phyloP scores from a whole-genome alignment of 495 filamentous ascomycete genomes.

The Podospora fimiseda region DNA sequence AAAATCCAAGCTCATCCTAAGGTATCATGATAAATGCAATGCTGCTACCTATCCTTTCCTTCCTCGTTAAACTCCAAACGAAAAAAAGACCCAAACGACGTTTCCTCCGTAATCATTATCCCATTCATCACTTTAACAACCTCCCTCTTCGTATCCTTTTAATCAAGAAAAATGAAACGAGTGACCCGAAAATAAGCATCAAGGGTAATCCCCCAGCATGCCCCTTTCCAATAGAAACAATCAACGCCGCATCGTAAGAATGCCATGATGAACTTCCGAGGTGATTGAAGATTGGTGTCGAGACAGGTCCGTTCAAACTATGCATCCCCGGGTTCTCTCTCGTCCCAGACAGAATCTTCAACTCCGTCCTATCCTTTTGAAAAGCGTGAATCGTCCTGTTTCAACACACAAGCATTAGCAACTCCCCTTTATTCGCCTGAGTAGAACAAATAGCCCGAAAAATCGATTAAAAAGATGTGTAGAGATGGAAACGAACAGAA shows the following conservation, averaged over 20 bases:
- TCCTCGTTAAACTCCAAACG: too few species aligned
- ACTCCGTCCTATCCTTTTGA: constrained; percentile 22
- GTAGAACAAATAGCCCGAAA: too few species aligned
- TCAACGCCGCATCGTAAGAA: constrained; percentile 34
- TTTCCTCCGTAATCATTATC: too few species aligned
- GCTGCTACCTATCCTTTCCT: too few species aligned
- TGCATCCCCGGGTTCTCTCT: constrained; percentile 24
- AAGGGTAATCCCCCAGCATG: constrained; percentile 7
- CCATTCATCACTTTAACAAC: neutral
- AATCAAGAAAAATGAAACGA: constrained; percentile 7
- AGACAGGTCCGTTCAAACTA: constrained; percentile 38
- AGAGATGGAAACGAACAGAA: neutral
- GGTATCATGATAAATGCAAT: too few species aligned
- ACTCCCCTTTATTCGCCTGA: too few species aligned
- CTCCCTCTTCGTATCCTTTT: constrained; percentile 10
- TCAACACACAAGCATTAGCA: neutral
- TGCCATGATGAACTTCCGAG: constrained; percentile 44
- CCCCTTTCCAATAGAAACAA: constrained; percentile 20
- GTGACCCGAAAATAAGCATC: constrained; percentile 2
- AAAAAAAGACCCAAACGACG: too few species aligned
- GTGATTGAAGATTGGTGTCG: constrained; percentile 40
- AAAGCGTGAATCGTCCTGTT: constrained; percentile 30
- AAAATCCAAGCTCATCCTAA: too few species aligned
- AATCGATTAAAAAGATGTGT: too few species aligned
- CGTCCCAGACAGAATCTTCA: constrained; percentile 37